These are phyloP conservation scores for Flueggea neowawraea DNA, from an alignment of 441 rosid genomes.

Conservation along the genomic window DNA sequence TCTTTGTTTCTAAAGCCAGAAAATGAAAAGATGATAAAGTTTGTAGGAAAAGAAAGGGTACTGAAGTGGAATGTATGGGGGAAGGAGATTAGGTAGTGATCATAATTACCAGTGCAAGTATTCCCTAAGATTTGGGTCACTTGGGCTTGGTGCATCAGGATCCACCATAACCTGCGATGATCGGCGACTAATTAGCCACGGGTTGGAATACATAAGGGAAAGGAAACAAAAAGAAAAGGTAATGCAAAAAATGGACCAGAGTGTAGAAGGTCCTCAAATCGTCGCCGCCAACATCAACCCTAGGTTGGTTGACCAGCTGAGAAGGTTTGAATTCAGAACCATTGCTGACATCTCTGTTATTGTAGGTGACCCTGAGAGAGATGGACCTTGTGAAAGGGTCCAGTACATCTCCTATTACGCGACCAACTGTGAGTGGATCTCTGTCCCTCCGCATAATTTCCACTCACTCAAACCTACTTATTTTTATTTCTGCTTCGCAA, in stretches of 20 bases:
- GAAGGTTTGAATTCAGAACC: slow-evolving; percentile 77
- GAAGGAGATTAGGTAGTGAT: no score
- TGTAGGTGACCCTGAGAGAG: slow-evolving; percentile 40
- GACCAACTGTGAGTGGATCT: slow-evolving; percentile 70
- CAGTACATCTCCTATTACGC: slow-evolving; percentile 78
- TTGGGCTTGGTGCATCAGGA: slow-evolving; percentile 93
- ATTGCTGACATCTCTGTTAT: slow-evolving; percentile 52
- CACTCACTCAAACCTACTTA: no score
- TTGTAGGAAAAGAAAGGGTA: no score
- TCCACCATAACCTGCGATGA: slow-evolving; percentile 79
- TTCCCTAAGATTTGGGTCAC: slow-evolving; percentile 76
- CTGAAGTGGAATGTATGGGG: no score
- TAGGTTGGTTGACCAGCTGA: slow-evolving; percentile 57
- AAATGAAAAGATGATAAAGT: no score
- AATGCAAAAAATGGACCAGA: slow-evolving; percentile 32
- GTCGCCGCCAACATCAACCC: slow-evolving; percentile 76
- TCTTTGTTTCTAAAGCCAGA: no score
- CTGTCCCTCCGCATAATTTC: slow-evolving; percentile 37
- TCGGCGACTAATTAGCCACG: no score
- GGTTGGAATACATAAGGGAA: no score
- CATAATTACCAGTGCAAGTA: slow-evolving; percentile 69
- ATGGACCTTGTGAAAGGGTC: slow-evolving; percentile 56
- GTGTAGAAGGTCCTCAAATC: slow-evolving; percentile 81
- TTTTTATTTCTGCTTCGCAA: no score
- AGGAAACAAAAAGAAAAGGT: no score